phyloP scores from a whole-genome alignment of 805 yeast species.

The Debaryomyces castellii region DNA sequence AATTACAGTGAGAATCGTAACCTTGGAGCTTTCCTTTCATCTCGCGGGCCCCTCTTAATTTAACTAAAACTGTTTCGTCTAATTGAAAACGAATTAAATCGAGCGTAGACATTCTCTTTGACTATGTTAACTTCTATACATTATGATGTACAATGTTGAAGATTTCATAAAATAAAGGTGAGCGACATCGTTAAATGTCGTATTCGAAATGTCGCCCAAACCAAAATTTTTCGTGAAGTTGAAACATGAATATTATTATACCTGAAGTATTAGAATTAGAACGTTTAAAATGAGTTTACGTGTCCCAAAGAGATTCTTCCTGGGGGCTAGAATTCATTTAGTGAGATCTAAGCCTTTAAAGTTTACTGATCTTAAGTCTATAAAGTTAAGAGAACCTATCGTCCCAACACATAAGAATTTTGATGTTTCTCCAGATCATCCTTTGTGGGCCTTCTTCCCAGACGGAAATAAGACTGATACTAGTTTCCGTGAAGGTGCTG shows the following conservation, averaged over 20 bases:
- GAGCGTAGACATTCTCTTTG: slow-evolving; percentile 52
- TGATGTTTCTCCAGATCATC: slow-evolving; percentile 79
- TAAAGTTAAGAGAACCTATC: slow-evolving; percentile 75
- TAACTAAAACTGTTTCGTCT: slow-evolving; percentile 84
- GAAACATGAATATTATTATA: not conserved
- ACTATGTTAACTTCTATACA: not conserved
- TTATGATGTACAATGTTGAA: not conserved
- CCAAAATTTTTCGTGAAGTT: slow-evolving; percentile 5
- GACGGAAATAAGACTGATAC: slow-evolving; percentile 47
- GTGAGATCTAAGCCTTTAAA: slow-evolving; percentile 37
- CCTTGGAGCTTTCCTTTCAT: slow-evolving; percentile 88
- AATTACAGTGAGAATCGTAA: slow-evolving; percentile 94
- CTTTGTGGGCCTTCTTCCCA: slow-evolving; percentile 89
- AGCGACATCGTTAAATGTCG: slow-evolving; percentile 1
- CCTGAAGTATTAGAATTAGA: not conserved
- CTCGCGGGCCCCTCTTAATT: slow-evolving; percentile 92
- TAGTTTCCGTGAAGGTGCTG: slow-evolving; percentile 58
- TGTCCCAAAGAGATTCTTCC: slow-evolving; percentile 21
- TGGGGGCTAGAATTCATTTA: slow-evolving; percentile 30
- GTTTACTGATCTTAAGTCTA: slow-evolving; percentile 26
- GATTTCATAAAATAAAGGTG: not conserved
- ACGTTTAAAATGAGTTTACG: slow-evolving; percentile 5
- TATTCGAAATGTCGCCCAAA: not conserved
- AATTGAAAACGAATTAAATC: slow-evolving; percentile 82
- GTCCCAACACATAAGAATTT: slow-evolving; percentile 78